Base-by-base conservation (phyloP, 106 monocot genomes). In the Acanthochlamys bracteata region DNA sequence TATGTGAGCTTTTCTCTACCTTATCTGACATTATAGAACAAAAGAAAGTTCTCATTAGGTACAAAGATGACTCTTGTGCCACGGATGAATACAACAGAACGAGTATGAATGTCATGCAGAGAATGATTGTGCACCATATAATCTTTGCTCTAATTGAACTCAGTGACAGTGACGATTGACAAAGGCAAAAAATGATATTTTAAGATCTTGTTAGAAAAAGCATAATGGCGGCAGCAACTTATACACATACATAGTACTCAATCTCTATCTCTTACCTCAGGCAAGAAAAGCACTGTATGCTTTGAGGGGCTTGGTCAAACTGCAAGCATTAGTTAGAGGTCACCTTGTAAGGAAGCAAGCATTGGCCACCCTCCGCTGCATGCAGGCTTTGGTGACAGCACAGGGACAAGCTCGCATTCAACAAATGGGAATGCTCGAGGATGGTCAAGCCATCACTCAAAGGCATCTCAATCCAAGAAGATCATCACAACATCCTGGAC, bases 231-330 rank as follows among this genome's bases (percentile, higher is more conserved):
- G 9, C 17, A 49, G 17, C 10, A 49, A 49, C 2, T 3, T 9
- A 49, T 49, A 17, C 49, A 12, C 17, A 43, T 7, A 49, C 49
- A 49, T 49, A 17, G 17, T 14, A 14, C 49, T 14, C 10, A 14
- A 17, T 49, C 3, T 55, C 4, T 20, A 55, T 55, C 55, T 55
- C 16, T 41, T 51, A 2, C 4, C 70, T 40, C 76, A 84, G 84
- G 84, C 84, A 59, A 79, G 79, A 51, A 79, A 79, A 47, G 84
- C 84, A 26, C 63, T 84, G 46, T 53, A 63, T n/a, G 84, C 84
- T 33, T 63, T 84, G 51, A 84, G 67, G 63, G 84, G 79, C 9
- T 51, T 84, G 21, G 84, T 84, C n/a, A 84, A 79, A 41, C 27
- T 84, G 62, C 84, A 84, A 65, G 84, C 84, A 1, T 41, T 84